A percentile compares a stretch with the other conserved stretches of the same genome.
Evolutionary conservation across 768 basidiomycete species (phyloP).

Genomic region (Mycena epipterygia): DNA sequence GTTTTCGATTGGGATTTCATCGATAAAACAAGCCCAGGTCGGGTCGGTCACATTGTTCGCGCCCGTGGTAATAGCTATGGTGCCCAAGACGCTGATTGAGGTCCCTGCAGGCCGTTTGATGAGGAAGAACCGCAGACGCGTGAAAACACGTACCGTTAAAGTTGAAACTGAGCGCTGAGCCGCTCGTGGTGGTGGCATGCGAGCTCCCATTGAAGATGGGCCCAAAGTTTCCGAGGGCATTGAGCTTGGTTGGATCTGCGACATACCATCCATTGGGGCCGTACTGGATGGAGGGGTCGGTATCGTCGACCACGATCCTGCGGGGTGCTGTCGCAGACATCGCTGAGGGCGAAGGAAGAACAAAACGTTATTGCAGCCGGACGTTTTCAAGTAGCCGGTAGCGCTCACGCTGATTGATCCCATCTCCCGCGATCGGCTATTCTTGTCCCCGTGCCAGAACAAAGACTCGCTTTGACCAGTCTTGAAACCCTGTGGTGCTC

Average conservation of each 20-base stretch:
- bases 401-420: neutral
- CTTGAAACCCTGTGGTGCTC: no score
- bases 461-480: no score
- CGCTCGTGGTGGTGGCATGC: conserved; percentile 4
- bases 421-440: neutral
- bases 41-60: conserved; percentile 41
- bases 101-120: conserved; percentile 42
- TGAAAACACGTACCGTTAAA: conserved; percentile 17
- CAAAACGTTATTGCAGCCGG: neutral
- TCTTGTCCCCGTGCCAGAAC: no score
- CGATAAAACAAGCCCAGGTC: conserved; percentile 50
- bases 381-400: no score
- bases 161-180: conserved; percentile 18
- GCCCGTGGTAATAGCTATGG: conserved; percentile 28
- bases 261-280: conserved; percentile 46
- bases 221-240: conserved; percentile 48
- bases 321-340: conserved; percentile 26
- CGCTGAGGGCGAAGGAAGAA: neutral
- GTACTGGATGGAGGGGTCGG: conserved; percentile 47
- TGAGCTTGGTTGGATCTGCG: conserved; percentile 33
- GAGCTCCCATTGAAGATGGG: conserved; percentile 43
- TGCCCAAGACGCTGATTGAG: conserved; percentile 42
- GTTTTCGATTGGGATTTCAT: conserved; percentile 39
- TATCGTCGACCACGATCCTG: conserved; percentile 52
- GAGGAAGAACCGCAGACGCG: neutral